Percentiles rank a stretch among this genome's conserved stretches.
Evolutionary conservation across 176 grass and related monocot species (phyloP).

Genomic region (Oryza glumipatula): DNA sequence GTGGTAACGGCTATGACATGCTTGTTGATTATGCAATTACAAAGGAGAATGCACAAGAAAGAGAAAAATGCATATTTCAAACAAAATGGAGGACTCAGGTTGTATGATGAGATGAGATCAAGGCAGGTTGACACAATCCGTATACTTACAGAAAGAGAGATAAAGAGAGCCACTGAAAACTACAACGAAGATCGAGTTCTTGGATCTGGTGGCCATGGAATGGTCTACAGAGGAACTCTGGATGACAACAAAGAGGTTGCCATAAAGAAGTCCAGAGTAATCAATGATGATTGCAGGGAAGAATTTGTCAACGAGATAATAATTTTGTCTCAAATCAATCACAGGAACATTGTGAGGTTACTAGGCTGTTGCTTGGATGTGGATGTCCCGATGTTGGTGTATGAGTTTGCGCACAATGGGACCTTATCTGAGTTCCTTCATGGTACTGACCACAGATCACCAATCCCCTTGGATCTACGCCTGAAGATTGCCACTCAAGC

Average conservation of each 20-base stretch:
- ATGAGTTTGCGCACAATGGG: conserved; percentile 58
- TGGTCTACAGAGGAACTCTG: too few species aligned
- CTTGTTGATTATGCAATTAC: too few species aligned
- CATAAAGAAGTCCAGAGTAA: too few species aligned
- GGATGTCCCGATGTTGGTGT: conserved; percentile 45
- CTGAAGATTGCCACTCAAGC: conserved; percentile 46
- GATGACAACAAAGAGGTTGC: too few species aligned
- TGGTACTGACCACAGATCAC: not conserved
- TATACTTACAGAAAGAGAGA: conserved; percentile 26
- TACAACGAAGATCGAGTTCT: too few species aligned
- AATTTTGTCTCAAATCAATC: conserved; percentile 64
- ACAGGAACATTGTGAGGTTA: conserved; percentile 52
- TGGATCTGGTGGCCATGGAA: too few species aligned
- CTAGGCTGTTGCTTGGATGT: conserved; percentile 57
- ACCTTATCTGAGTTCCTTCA: conserved; percentile 57
- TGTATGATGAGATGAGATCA: conserved; percentile 48
- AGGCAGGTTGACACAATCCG: conserved; percentile 25
- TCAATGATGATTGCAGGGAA: conserved; percentile 31
- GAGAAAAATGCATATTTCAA: too few species aligned
- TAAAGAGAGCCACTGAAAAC: too few species aligned
- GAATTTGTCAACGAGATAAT: conserved; percentile 67
- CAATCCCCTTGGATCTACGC: conserved; percentile 42
- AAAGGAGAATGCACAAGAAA: too few species aligned
- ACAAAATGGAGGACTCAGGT: conserved; percentile 1
- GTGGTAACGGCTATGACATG: too few species aligned